These are phyloP conservation scores for Septoria linicola DNA, from an alignment of 2,329 filamentous ascomycete genomes.

Conservation along the genomic window DNA sequence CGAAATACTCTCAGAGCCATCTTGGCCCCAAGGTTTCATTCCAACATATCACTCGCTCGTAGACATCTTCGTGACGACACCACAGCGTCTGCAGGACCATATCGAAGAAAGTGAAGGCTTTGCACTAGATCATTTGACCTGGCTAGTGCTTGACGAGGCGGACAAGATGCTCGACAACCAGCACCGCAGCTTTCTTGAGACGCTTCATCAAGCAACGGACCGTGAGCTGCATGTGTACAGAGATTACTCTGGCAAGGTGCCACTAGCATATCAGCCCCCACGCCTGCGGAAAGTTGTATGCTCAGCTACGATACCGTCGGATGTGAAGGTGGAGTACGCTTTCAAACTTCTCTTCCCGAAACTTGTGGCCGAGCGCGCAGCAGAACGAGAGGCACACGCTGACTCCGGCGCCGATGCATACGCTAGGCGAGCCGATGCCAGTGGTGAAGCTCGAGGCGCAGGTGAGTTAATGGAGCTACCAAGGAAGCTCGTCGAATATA, in stretches of 20 bases:
- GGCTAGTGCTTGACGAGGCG: slow-evolving; percentile 91
- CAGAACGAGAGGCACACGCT: slow-evolving; percentile 24
- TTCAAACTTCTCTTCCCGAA: slow-evolving; percentile 72
- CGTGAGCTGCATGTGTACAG: slow-evolving; percentile 22
- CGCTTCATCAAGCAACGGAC: slow-evolving; percentile 25
- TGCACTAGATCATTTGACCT: slow-evolving; percentile 71
- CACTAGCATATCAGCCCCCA: slow-evolving; percentile 22
- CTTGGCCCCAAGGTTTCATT: slow-evolving; percentile 46
- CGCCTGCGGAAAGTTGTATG: slow-evolving; percentile 68
- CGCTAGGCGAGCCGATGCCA: slow-evolving; percentile 6
- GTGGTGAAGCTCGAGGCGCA: slow-evolving; percentile 29
- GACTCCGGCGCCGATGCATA: slow-evolving; percentile 26
- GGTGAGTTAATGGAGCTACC: slow-evolving; percentile 58
- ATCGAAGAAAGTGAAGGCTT: slow-evolving; percentile 82
- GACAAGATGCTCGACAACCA: slow-evolving; percentile 82
- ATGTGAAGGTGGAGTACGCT: slow-evolving; percentile 74
- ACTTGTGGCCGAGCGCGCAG: slow-evolving; percentile 70
- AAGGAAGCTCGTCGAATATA: slow-evolving; percentile 47
- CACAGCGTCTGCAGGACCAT: slow-evolving; percentile 88
- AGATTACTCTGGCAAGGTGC: slow-evolving; percentile 5
- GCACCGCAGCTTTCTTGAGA: slow-evolving; percentile 34
- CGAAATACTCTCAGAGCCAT: slow-evolving; percentile 7
- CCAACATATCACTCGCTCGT: slow-evolving; percentile 68
- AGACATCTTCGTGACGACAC: slow-evolving; percentile 87
- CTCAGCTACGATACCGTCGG: slow-evolving; percentile 87